Percentiles rank a stretch among this genome's conserved stretches.
Conservation (phyloP, 768 basidiomycete species). For the Auricularia heimuer region DNA sequence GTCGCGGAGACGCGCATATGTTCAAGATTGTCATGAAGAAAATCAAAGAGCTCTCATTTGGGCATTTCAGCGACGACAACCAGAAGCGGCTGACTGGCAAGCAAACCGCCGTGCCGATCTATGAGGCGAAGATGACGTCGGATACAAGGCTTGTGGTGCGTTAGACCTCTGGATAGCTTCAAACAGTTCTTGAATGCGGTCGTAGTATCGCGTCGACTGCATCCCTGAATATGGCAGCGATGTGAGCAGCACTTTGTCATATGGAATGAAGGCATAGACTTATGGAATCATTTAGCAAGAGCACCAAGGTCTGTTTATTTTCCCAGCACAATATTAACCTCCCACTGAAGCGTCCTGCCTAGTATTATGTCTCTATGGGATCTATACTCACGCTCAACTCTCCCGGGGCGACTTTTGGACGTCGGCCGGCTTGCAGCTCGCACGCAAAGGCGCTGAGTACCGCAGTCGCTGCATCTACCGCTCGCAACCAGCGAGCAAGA, state of each 20-base stretch:
- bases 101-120: slow-evolving; percentile 44
- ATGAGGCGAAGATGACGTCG: slow-evolving; percentile 56
- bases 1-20: slow-evolving; percentile 33
- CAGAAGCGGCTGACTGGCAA: slow-evolving; percentile 46
- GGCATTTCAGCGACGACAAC: slow-evolving; percentile 59
- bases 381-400: slow-evolving; percentile 40
- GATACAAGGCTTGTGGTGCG: slow-evolving; percentile 43
- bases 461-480: slow-evolving; percentile 39
- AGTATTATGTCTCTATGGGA: slow-evolving; percentile 42
- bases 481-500: slow-evolving; percentile 22
- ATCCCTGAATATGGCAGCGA: slow-evolving; percentile 28
- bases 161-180: not conserved
- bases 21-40: slow-evolving; percentile 56
- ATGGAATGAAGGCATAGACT: too few species aligned
- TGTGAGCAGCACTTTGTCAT: not conserved
- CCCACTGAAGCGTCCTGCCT: not conserved
- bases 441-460: slow-evolving; percentile 42
- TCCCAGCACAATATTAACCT: not conserved
- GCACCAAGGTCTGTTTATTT: slow-evolving; percentile 15
- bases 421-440: slow-evolving; percentile 31
- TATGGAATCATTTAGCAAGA: not conserved
- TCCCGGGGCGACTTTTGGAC: slow-evolving; percentile 35
- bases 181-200: not conserved
- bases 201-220: slow-evolving; percentile 42
- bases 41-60: slow-evolving; percentile 63